phyloP scores from a whole-genome alignment of 257 asterid species.

The Nicotiana benthamiana region DNA sequence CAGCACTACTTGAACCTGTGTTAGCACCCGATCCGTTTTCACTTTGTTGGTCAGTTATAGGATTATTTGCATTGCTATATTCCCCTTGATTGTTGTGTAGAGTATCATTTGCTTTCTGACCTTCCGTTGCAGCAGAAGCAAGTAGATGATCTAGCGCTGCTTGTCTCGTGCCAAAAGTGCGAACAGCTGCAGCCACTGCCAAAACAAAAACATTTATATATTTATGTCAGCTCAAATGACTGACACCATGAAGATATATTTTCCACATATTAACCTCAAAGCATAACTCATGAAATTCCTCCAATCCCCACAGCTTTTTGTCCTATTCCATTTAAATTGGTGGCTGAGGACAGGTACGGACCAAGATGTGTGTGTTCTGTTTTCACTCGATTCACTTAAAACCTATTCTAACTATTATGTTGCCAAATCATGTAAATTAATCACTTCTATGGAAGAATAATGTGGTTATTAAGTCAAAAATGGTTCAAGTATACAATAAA shows the following conservation, averaged over 20 bases:
- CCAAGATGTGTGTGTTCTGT: background rate
- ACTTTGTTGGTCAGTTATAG: background rate
- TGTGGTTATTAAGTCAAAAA: background rate
- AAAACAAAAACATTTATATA: background rate
- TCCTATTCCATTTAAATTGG: background rate
- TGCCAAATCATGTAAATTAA: background rate
- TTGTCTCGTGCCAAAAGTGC: conserved; percentile 35
- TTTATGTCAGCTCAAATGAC: background rate
- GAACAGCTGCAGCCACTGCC: conserved; percentile 54
- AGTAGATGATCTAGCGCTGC: conserved; percentile 47
- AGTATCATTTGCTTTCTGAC: background rate
- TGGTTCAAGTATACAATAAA: background rate
- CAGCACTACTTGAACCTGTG: conserved; percentile 17
- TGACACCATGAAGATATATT: background rate
- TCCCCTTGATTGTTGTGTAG: conserved; percentile 4
- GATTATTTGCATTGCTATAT: background rate
- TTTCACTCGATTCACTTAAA: background rate
- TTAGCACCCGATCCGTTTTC: conserved; percentile 5
- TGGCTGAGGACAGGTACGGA: background rate
- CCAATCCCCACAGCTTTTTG: background rate
- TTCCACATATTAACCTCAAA: background rate
- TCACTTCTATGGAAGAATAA: background rate
- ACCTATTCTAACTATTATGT: background rate
- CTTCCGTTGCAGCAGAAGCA: conserved; percentile 12
- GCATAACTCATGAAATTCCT: background rate